Percentiles rank a stretch among this genome's conserved stretches.
These are phyloP conservation scores for Nepenthes alata DNA, from an alignment of 179 eudicot species.

Conservation along the genomic window DNA sequence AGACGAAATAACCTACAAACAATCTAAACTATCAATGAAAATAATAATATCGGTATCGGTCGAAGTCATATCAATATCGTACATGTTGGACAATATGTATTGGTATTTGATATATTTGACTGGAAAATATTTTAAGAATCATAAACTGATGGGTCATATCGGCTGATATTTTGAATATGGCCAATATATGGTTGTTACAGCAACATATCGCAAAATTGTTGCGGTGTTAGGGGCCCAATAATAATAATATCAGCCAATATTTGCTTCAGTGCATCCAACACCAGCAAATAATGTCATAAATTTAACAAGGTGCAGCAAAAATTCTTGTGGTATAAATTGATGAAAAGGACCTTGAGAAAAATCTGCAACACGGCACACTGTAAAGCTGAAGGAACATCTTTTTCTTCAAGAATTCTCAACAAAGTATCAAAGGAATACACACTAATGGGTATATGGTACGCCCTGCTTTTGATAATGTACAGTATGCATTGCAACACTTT, in stretches of 20 bases:
- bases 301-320: not conserved
- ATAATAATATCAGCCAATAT: too few species aligned
- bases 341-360: constrained; percentile 38
- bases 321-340: not conserved
- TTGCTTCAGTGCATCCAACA: not conserved
- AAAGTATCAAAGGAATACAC: constrained; percentile 22
- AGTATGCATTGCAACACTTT: constrained; percentile 46
- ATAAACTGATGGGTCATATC: too few species aligned
- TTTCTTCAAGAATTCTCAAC: constrained; percentile 31
- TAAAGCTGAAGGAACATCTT: constrained; percentile 32
- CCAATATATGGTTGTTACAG: too few species aligned
- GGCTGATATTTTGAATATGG: too few species aligned
- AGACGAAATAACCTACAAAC: constrained; percentile 43
- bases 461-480: constrained; percentile 29
- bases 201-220: too few species aligned
- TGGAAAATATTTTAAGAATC: too few species aligned
- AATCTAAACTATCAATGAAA: not conserved
- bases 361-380: constrained; percentile 43
- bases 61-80: too few species aligned
- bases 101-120: too few species aligned
- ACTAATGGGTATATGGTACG: constrained; percentile 24
- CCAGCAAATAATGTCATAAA: constrained; percentile 5
- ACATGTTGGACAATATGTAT: too few species aligned
- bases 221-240: too few species aligned
- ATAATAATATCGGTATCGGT: too few species aligned